Percentiles rank a stretch among this genome's conserved stretches.
phyloP scores from a whole-genome alignment of 352 stramenopile species.

The Globisporangium paddicum region DNA sequence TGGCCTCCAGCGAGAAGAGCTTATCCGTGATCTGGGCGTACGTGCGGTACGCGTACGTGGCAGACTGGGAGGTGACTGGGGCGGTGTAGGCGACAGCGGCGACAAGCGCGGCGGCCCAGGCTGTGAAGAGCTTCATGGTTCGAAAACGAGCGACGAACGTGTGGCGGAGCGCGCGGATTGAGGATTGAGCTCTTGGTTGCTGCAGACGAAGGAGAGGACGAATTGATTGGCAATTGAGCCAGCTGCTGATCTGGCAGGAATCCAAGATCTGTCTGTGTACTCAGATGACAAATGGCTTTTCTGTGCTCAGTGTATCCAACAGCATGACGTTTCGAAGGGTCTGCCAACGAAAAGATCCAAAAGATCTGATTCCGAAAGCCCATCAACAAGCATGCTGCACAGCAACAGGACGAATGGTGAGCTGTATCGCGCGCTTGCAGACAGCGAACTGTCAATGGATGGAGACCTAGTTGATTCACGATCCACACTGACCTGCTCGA shows the following conservation, averaged over 20 bases:
- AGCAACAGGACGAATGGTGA: not conserved
- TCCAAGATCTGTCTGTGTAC: no score
- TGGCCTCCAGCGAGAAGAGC: slow-evolving; percentile 45
- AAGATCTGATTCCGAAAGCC: not conserved
- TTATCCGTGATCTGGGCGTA: slow-evolving; percentile 73
- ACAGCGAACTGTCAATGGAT: not conserved
- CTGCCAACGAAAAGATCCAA: not conserved
- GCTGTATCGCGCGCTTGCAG: no score
- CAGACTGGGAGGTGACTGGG: not conserved
- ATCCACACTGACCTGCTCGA: no score
- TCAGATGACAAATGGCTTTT: no score
- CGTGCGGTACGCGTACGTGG: slow-evolving; percentile 43
- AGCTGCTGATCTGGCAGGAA: no score
- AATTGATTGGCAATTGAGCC: not conserved
- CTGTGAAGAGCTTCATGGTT: slow-evolving; percentile 1
- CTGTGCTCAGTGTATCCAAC: no score
- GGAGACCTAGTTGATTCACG: no score
- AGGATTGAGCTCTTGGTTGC: not conserved
- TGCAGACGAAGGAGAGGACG: not conserved
- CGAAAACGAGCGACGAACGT: no score
- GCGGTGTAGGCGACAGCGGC: not conserved
- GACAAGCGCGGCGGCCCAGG: slow-evolving; percentile 1
- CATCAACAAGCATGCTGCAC: no score
- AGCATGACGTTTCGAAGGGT: no score
- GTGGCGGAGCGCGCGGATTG: not conserved